Conservation (phyloP, 2,329 filamentous ascomycete species). For the Pseudogymnoascus verrucosus region DNA sequence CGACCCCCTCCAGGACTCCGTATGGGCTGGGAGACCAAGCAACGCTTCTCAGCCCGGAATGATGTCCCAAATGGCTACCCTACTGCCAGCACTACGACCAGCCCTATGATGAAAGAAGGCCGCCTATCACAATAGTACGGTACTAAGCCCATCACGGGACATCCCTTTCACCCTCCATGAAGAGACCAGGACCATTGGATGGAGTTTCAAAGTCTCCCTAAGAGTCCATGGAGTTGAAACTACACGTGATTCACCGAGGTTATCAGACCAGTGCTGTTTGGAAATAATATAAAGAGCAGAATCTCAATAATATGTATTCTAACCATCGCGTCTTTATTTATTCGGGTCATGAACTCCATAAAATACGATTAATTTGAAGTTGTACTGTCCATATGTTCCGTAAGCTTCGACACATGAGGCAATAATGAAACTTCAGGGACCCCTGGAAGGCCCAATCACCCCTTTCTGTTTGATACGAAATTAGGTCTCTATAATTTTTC, state of each 20-base stretch:
- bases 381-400: background rate
- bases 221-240: background rate
- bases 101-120: background rate
- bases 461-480: background rate
- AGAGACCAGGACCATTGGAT: background rate
- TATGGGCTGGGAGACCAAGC: background rate
- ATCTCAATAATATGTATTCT: background rate
- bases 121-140: background rate
- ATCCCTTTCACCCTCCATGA: background rate
- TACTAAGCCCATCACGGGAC: background rate
- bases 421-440: background rate
- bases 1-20: background rate
- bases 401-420: background rate
- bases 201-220: background rate
- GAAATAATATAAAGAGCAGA: background rate
- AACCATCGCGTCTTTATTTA: background rate
- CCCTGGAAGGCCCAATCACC: background rate
- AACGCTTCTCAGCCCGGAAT: background rate
- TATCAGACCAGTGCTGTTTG: background rate
- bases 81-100: background rate
- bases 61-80: background rate
- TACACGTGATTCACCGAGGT: background rate
- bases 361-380: background rate
- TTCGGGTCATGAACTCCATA: background rate
- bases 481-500: background rate